phyloP scores from a whole-genome alignment of 208 protist species.

The Strigomonas oncopelti region DNA sequence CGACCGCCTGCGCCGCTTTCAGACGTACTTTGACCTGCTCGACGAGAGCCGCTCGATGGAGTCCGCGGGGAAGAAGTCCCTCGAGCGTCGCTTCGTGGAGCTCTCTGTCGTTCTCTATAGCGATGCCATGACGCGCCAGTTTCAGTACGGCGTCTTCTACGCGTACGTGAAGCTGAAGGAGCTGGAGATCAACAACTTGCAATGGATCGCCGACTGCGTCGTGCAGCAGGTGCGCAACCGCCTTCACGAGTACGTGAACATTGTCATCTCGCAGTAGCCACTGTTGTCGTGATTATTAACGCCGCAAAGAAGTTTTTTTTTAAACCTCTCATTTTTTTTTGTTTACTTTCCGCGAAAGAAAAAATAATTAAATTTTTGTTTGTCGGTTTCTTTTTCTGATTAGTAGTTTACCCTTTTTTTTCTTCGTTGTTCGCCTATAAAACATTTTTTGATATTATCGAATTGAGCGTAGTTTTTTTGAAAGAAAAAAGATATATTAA shows the following conservation, averaged over 20 bases:
- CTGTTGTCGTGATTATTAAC: background rate
- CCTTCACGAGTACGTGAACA: slow-evolving; percentile 84
- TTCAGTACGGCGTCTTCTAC: slow-evolving; percentile 92
- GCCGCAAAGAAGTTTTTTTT: slow-evolving; percentile 2
- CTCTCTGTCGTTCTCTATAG: slow-evolving; percentile 79
- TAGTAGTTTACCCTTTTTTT: slow-evolving; percentile 3
- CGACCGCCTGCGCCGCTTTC: slow-evolving; percentile 77
- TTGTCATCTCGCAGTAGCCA: slow-evolving; percentile 26
- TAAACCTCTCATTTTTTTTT: slow-evolving; percentile 10
- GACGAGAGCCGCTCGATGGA: slow-evolving; percentile 70
- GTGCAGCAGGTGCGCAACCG: slow-evolving; percentile 85
- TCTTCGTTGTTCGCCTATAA: background rate
- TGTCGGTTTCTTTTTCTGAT: slow-evolving; percentile 7
- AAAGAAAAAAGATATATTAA: too few relatives aligned
- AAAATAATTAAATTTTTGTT: background rate
- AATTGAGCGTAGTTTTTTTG: too few relatives aligned
- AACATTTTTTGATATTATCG: too few relatives aligned
- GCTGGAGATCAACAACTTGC: slow-evolving; percentile 90
- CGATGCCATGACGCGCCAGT: slow-evolving; percentile 83
- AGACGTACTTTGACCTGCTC: slow-evolving; percentile 72
- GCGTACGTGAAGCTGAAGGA: slow-evolving; percentile 92
- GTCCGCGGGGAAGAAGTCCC: slow-evolving; percentile 49
- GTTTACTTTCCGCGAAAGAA: background rate
- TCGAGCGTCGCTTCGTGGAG: slow-evolving; percentile 89
- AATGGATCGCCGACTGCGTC: slow-evolving; percentile 92